phyloP scores from a whole-genome alignment of 1,284 basidiomycete genomes.

The Leccinum solheimii region DNA sequence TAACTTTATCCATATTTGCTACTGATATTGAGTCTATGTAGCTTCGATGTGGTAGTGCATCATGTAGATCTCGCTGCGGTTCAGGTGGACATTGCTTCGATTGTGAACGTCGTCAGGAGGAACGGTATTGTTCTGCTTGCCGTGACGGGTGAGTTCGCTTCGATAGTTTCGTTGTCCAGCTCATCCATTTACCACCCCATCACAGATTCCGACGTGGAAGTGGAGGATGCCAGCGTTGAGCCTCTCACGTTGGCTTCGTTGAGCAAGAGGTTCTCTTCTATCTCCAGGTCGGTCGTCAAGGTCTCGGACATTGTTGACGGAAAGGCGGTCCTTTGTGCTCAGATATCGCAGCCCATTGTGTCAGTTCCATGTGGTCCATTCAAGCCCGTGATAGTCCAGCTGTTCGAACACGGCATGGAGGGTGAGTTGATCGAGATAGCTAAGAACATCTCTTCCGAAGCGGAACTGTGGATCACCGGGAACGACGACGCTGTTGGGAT shows the following conservation, averaged over 20 bases:
- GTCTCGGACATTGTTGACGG: neutral
- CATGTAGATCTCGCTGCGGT: conserved; percentile 24
- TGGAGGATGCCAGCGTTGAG: conserved; percentile 20
- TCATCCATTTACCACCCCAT: neutral
- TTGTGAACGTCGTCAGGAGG: conserved; percentile 24
- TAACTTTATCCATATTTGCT: neutral
- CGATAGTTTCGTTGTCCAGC: no score
- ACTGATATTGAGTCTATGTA: neutral
- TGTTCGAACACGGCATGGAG: conserved; percentile 28
- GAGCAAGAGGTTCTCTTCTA: conserved; percentile 11
- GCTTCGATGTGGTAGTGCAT: conserved; percentile 23
- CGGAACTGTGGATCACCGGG: conserved; percentile 31
- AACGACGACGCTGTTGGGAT: conserved; percentile 33
- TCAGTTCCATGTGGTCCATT: conserved; percentile 17
- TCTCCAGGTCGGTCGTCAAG: conserved; percentile 11
- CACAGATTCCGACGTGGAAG: conserved; percentile 19
- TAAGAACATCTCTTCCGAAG: conserved; percentile 26
- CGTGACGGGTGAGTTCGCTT: conserved; percentile 18
- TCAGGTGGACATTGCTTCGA: conserved; percentile 20
- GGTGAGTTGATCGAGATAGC: conserved; percentile 28
- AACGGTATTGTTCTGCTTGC: conserved; percentile 24
- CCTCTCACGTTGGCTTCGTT: conserved; percentile 12
- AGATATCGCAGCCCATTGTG: conserved; percentile 17
- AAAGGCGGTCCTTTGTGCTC: conserved; percentile 2
- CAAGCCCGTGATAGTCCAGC: conserved; percentile 28